These are phyloP conservation scores for Nicotiana benthamiana DNA, from an alignment of 257 asterid genomes.

Conservation along the genomic window DNA sequence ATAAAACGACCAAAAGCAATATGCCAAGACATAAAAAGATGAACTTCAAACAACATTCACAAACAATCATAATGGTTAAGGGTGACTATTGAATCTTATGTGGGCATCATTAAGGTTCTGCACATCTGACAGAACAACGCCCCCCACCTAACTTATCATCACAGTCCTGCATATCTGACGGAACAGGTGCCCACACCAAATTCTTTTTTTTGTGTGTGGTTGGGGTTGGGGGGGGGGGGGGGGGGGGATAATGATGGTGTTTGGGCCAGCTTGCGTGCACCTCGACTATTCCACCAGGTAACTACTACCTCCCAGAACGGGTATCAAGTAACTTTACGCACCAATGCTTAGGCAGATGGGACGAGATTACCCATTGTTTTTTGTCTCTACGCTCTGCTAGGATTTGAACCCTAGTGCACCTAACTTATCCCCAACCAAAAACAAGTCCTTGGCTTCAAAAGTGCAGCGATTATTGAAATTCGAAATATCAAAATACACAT, in stretches of 20 bases:
- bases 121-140: not conserved
- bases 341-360: not conserved
- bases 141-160: not conserved
- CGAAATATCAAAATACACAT: not conserved
- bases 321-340: not conserved
- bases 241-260: not conserved
- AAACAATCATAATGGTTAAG: not conserved
- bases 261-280: not conserved
- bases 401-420: not conserved
- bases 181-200: not conserved
- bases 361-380: not conserved
- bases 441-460: not conserved
- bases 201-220: too few species aligned
- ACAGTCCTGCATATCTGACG: not conserved
- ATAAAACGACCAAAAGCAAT: not conserved
- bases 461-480: not conserved
- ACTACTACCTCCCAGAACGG: not conserved
- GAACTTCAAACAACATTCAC: not conserved
- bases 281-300: not conserved
- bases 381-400: not conserved
- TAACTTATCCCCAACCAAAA: not conserved
- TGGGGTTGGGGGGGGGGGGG: too few species aligned
- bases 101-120: not conserved
- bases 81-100: not conserved
- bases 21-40: not conserved